Evolutionary conservation across 1,284 basidiomycete genomes (phyloP).

Genomic region (Pholiota adiposa): DNA sequence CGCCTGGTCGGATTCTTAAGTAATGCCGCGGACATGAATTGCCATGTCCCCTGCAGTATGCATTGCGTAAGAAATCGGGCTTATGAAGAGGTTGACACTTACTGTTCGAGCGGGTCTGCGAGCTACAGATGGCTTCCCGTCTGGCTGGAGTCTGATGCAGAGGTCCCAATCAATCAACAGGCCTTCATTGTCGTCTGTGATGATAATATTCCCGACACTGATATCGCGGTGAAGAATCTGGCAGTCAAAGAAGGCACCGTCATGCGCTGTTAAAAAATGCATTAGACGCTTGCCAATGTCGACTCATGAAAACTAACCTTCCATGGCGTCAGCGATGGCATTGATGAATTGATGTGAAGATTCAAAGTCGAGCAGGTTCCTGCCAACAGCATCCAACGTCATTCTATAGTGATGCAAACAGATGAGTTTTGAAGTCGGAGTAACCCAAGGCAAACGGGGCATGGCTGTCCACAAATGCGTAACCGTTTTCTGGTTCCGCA

Average conservation of each 20-base stretch:
- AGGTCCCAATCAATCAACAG: constrained; percentile 18
- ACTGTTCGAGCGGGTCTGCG: constrained; percentile 1
- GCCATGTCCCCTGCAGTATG: constrained; percentile 9
- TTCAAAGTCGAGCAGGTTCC: constrained; percentile 4
- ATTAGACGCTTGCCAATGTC: neutral
- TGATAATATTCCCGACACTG: constrained; percentile 17
- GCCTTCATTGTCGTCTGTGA: constrained; percentile 9
- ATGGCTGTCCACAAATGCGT: constrained; percentile 10
- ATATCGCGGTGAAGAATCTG: constrained; percentile 19
- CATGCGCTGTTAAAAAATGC: constrained; percentile 10
- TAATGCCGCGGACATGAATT: constrained; percentile 4
- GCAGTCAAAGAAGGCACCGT: constrained; percentile 6
- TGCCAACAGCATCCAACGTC: constrained; percentile 15
- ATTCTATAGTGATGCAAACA: constrained; percentile 15
- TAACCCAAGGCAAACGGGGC: neutral
- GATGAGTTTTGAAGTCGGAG: neutral
- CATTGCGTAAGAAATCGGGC: neutral
- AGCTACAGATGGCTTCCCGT: neutral
- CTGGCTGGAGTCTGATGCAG: neutral
- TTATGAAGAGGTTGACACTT: neutral
- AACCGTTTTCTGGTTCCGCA: constrained; percentile 13
- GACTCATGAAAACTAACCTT: constrained; percentile 4
- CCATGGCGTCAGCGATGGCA: constrained; percentile 17
- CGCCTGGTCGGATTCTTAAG: neutral
- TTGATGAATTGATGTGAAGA: constrained; percentile 12